Base-by-base conservation (phyloP, 495 filamentous ascomycete species). In the Podospora pseudopauciseta region DNA sequence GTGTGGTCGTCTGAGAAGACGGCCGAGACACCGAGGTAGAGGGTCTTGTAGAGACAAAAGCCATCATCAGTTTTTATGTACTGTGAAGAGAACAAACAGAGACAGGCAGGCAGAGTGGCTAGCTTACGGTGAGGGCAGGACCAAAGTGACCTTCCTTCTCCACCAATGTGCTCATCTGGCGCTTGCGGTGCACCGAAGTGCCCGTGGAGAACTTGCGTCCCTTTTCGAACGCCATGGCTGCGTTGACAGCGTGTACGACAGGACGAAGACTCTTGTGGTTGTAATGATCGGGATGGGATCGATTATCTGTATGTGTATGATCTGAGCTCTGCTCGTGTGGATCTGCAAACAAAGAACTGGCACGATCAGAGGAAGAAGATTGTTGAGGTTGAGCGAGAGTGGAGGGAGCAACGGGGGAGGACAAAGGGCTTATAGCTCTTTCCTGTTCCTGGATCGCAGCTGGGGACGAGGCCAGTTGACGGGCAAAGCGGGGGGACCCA, bases 21-120 rank as follows among this genome's bases (percentile, higher is more conserved):
- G 34, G 80, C 82, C 1, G 90, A 87, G 30, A 90, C 80, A 54
- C 90, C 90, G 27, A 85, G 83, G 67, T 88, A 92, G 26, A 91
- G 83, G 9, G 82, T 85, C 89, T 92, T 70, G 26, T 32, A 32
- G 30, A 32, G 30, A 32, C 23, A 23, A 23, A 23, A 23, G 23
- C 23, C 23, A 23, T 23, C 23, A 23, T 23, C 23, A 23, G 23
- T 23, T 23, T 23, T 23, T 23, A 23, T 23, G 23, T 23, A 23
- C 6, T 57, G 26, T 30, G 19, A 3, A 23, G 39, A 28, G 19
- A 26, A 53, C 23, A 23, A 23, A 54, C 18, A 2, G 64, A 9
- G 5, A 5, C 32, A 27, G 30, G 23, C 23, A 23, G 54, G 4
- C 15, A n/a, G 1, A 1, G 28, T 60, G 13, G 23, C 19, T 9